These are phyloP conservation scores for Sarocladium strictum DNA, from an alignment of 2,329 filamentous ascomycete species.

Conservation along the genomic window DNA sequence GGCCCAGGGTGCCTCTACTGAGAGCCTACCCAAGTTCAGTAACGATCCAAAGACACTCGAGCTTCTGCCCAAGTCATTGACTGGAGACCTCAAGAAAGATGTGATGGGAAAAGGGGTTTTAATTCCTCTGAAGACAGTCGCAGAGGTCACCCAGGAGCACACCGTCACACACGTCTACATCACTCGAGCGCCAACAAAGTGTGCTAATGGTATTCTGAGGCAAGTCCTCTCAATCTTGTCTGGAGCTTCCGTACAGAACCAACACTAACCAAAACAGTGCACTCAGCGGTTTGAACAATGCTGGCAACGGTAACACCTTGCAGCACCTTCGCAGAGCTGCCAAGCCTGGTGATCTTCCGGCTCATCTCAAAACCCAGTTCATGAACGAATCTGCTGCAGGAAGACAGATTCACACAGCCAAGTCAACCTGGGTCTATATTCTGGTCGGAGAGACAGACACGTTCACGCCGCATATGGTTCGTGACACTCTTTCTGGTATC, in stretches of 20 bases:
- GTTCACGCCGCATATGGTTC: slow-evolving; percentile 48
- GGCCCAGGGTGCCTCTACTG: background rate
- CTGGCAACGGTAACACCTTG: slow-evolving; percentile 57
- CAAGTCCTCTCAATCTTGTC: too few species aligned
- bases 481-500: slow-evolving; percentile 37
- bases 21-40: background rate
- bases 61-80: slow-evolving; percentile 28
- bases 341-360: slow-evolving; percentile 62
- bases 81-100: slow-evolving; percentile 27
- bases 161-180: slow-evolving; percentile 59
- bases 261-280: slow-evolving; percentile 34
- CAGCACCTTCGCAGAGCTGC: slow-evolving; percentile 72
- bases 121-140: slow-evolving; percentile 58
- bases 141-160: slow-evolving; percentile 56
- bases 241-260: too few species aligned
- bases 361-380: slow-evolving; percentile 55
- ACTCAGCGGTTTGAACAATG: slow-evolving; percentile 49
- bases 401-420: slow-evolving; percentile 51
- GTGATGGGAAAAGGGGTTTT: slow-evolving; percentile 42
- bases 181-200: slow-evolving; percentile 65
- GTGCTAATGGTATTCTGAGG: slow-evolving; percentile 68
- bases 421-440: slow-evolving; percentile 56
- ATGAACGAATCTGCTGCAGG: slow-evolving; percentile 53
- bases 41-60: background rate
- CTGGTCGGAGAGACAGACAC: slow-evolving; percentile 46